These are phyloP conservation scores for Coemansia sp. DNA, from an alignment of 192 early-diverging fungal species.

Conservation along the genomic window DNA sequence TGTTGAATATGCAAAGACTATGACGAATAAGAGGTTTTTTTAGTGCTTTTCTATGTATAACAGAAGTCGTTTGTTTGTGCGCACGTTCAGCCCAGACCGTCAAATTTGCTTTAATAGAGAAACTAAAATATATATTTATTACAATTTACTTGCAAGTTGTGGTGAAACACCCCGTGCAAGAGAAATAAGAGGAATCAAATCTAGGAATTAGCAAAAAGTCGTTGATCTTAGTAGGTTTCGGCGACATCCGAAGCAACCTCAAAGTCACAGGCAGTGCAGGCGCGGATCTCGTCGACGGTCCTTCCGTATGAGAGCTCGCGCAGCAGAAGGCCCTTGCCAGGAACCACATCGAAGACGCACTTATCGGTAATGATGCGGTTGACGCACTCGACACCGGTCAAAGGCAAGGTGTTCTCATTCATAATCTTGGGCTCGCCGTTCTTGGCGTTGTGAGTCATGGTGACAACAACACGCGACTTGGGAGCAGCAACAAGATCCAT, in stretches of 20 bases:
- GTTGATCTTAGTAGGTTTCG: slow-evolving; percentile 37
- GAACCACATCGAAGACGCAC: slow-evolving; percentile 71
- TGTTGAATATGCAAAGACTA: too few species aligned
- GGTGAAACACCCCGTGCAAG: background rate
- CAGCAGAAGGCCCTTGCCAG: slow-evolving; percentile 58
- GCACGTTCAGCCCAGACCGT: background rate
- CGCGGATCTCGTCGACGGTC: slow-evolving; percentile 65
- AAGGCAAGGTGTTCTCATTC: slow-evolving; percentile 65
- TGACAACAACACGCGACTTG: slow-evolving; percentile 72
- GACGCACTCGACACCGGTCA: slow-evolving; percentile 70
- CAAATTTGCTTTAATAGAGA: background rate
- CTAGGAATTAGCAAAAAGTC: background rate
- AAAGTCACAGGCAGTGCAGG: slow-evolving; percentile 64
- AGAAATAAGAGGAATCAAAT: background rate
- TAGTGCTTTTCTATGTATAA: too few species aligned
- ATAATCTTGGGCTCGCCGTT: slow-evolving; percentile 74
- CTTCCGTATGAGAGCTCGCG: slow-evolving; percentile 65
- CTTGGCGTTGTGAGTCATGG: slow-evolving; percentile 66
- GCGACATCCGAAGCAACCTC: slow-evolving; percentile 55
- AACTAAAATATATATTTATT: background rate
- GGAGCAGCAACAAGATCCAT: slow-evolving; percentile 77
- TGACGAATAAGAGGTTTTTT: too few species aligned
- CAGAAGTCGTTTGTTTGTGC: too few species aligned
- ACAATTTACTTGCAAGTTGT: background rate
- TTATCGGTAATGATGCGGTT: slow-evolving; percentile 67